Evolutionary conservation across 805 yeast genomes (phyloP).

Genomic region (Ogataea populi-albae): DNA sequence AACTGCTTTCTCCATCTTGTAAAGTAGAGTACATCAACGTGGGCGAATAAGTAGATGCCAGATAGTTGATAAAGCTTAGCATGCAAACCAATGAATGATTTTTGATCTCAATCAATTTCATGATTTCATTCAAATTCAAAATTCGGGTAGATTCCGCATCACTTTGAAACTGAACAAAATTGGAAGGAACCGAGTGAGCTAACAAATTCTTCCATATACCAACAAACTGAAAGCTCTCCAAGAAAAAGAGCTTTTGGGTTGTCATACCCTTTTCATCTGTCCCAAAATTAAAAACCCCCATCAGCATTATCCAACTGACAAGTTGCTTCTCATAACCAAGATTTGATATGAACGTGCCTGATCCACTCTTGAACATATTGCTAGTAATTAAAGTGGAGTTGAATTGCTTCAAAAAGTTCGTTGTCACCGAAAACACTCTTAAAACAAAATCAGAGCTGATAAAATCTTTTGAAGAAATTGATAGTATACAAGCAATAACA

Average conservation of each 20-base stretch:
- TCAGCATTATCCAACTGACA: constrained; percentile 59
- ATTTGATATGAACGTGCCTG: constrained; percentile 29
- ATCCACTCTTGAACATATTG: constrained; percentile 31
- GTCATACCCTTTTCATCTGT: constrained; percentile 24
- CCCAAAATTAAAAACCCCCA: constrained; percentile 59
- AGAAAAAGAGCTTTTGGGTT: constrained; percentile 50
- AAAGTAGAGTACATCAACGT: too few species aligned
- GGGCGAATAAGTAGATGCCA: constrained; percentile 36
- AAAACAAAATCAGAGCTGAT: constrained; percentile 33
- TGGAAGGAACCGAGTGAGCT: constrained; percentile 46
- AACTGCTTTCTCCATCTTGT: constrained; percentile 7
- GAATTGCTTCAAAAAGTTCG: constrained; percentile 31
- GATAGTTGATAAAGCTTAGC: constrained; percentile 48
- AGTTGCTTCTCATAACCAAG: constrained; percentile 36
- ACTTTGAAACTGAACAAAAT: constrained; percentile 32
- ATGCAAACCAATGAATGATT: constrained; percentile 59
- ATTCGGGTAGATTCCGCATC: constrained; percentile 33
- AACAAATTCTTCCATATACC: constrained; percentile 61
- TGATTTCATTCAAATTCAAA: constrained; percentile 32
- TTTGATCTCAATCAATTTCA: constrained; percentile 47
- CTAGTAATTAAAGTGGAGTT: constrained; percentile 35
- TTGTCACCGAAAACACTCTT: constrained; percentile 28
- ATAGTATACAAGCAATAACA: constrained; percentile 31
- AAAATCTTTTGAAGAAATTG: constrained; percentile 29
- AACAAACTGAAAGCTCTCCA: constrained; percentile 58